Evolutionary conservation across 1,139 yeast species (phyloP).

Genomic region (Arxiozyma bovina): DNA sequence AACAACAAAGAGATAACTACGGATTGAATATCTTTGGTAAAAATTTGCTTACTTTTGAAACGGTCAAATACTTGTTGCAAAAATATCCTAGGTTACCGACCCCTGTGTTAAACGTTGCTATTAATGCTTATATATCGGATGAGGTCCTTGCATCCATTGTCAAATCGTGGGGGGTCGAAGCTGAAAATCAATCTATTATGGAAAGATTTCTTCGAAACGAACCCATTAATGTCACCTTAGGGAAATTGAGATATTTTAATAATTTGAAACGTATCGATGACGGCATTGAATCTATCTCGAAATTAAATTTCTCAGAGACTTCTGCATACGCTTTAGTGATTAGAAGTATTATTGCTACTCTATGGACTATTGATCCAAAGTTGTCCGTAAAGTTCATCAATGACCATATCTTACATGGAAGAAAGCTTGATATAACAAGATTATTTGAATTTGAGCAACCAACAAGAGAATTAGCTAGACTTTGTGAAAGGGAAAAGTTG

Average conservation of each 20-base stretch:
- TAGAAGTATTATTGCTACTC: slow-evolving; percentile 63
- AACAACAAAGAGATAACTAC: slow-evolving; percentile 57
- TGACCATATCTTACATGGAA: slow-evolving; percentile 58
- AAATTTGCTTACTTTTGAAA: slow-evolving; percentile 64
- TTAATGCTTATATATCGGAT: slow-evolving; percentile 63
- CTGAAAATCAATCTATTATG: slow-evolving; percentile 54
- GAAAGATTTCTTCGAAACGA: slow-evolving; percentile 64
- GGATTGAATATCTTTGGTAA: slow-evolving; percentile 81
- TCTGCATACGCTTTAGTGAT: slow-evolving; percentile 46
- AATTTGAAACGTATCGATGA: slow-evolving; percentile 24
- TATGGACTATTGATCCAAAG: slow-evolving; percentile 34
- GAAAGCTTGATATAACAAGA: slow-evolving; percentile 62
- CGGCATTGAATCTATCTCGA: slow-evolving; percentile 24
- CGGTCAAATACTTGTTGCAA: slow-evolving; percentile 61
- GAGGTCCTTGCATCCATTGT: slow-evolving; percentile 59
- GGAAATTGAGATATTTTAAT: slow-evolving; percentile 47
- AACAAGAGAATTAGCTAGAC: slow-evolving; percentile 68
- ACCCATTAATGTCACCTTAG: slow-evolving; percentile 53
- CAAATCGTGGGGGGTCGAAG: slow-evolving; percentile 79
- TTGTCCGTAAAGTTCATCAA: slow-evolving; percentile 59
- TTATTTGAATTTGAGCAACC: slow-evolving; percentile 81
- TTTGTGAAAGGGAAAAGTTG: slow-evolving; percentile 73
- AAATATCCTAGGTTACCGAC: slow-evolving; percentile 87
- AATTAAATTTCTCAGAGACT: slow-evolving; percentile 21
- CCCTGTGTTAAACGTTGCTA: slow-evolving; percentile 62